phyloP scores from a whole-genome alignment of 192 early-diverging fungal genomes.

The Podila horticola region DNA sequence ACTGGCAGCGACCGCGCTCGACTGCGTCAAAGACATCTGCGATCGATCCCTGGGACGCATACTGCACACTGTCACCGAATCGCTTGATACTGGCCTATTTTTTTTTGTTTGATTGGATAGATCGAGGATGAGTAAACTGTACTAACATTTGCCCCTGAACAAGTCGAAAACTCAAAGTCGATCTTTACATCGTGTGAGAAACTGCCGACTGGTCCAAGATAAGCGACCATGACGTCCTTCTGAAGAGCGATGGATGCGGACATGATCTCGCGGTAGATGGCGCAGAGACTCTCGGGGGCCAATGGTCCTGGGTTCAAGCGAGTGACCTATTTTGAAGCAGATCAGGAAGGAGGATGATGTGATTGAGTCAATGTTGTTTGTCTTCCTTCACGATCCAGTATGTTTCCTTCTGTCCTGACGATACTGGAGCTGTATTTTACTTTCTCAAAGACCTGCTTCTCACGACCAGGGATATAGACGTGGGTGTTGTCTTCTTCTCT shows the following conservation, averaged over 20 bases:
- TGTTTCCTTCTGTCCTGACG: no score
- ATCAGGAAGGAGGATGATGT: no score
- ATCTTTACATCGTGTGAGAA: conserved; percentile 85
- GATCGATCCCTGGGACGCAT: conserved; percentile 73
- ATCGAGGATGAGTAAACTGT: not conserved
- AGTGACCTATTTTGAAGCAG: conserved; percentile 55
- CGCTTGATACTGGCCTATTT: conserved; percentile 55
- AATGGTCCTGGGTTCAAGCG: conserved; percentile 82
- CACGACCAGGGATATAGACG: conserved; percentile 80
- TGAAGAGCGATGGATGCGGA: conserved; percentile 89
- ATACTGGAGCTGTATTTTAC: conserved; percentile 29
- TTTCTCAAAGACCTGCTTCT: conserved; percentile 81
- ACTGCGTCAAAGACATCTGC: conserved; percentile 85
- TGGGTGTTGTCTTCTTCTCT: conserved; percentile 61
- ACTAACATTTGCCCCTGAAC: not conserved
- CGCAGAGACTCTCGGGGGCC: conserved; percentile 41
- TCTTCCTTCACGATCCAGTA: no score
- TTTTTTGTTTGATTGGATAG: not conserved
- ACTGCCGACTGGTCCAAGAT: conserved; percentile 90
- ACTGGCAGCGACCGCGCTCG: conserved; percentile 78
- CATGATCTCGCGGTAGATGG: conserved; percentile 82
- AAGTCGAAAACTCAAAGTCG: not conserved
- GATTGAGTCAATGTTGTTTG: no score
- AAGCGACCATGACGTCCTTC: conserved; percentile 83
- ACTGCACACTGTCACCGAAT: conserved; percentile 84